Evolutionary conservation across 1,139 yeast species (phyloP).

Genomic region (Suhomyces chickasaworum): DNA sequence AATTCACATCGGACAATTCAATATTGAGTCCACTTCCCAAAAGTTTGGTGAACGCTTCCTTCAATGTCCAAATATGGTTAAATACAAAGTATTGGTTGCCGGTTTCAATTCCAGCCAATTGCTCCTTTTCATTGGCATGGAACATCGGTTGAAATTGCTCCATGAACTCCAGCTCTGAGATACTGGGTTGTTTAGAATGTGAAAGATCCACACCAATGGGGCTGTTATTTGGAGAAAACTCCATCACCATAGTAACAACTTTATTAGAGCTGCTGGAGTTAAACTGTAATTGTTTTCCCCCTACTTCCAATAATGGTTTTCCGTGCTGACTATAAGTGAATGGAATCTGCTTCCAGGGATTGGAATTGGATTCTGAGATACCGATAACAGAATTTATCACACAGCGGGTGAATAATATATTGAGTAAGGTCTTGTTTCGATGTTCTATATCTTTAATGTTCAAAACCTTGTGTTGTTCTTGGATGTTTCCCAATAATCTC

Average conservation of each 20-base stretch:
- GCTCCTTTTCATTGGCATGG: slow-evolving; percentile 38
- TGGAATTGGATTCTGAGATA: neutral
- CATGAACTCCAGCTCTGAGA: slow-evolving; percentile 36
- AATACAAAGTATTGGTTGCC: slow-evolving; percentile 32
- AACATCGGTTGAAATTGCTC: slow-evolving; percentile 54
- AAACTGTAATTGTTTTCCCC: slow-evolving; percentile 31
- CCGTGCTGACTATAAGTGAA: slow-evolving; percentile 36
- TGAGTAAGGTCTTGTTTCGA: slow-evolving; percentile 25
- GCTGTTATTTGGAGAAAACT: slow-evolving; percentile 21
- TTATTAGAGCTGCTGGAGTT: slow-evolving; percentile 62
- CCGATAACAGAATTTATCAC: slow-evolving; percentile 26
- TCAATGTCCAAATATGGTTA: slow-evolving; percentile 70
- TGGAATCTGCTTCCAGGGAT: slow-evolving; percentile 21
- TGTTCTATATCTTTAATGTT: slow-evolving; percentile 25
- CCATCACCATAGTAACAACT: slow-evolving; percentile 46
- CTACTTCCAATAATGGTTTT: slow-evolving; percentile 32
- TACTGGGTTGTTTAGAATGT: slow-evolving; percentile 46
- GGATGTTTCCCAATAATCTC: slow-evolving; percentile 40
- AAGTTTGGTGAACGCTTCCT: slow-evolving; percentile 68
- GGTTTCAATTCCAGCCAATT: slow-evolving; percentile 24
- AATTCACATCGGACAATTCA: slow-evolving; percentile 38
- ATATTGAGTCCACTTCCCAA: slow-evolving; percentile 63
- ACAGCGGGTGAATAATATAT: slow-evolving; percentile 27
- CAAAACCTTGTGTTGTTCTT: slow-evolving; percentile 35
- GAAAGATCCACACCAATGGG: slow-evolving; percentile 68